phyloP scores from a whole-genome alignment of 2,329 filamentous ascomycete genomes.

The Talaromyces piceae region DNA sequence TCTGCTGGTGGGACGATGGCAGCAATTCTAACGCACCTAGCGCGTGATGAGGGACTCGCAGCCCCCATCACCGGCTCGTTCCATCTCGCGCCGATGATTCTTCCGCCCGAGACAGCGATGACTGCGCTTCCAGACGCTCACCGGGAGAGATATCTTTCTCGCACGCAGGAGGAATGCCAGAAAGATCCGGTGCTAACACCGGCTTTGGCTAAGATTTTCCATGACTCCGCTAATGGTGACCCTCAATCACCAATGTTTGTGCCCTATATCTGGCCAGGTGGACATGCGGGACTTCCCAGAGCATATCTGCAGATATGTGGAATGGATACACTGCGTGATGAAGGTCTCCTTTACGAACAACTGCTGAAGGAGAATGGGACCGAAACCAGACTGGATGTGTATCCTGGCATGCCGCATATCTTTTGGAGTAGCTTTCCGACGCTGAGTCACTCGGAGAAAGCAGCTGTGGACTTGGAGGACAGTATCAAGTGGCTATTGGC shows the following conservation, averaged over 20 bases:
- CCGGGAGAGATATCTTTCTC: constrained; percentile 16
- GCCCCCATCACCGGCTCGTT: constrained; percentile 42
- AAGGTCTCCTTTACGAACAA: constrained; percentile 46
- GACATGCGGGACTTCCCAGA: constrained; percentile 33
- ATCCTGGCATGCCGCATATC: constrained; percentile 35
- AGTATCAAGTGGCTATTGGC: constrained; percentile 6
- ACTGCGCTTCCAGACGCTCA: constrained; percentile 15
- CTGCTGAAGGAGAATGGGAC: constrained; percentile 40
- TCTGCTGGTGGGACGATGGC: constrained; percentile 40
- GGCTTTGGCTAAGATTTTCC: constrained; percentile 14
- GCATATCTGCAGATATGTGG: constrained; percentile 47
- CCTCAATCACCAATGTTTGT: background rate
- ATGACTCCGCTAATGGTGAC: background rate
- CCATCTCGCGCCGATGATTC: constrained; percentile 14
- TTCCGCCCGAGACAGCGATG: constrained; percentile 27
- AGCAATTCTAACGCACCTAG: constrained; percentile 24
- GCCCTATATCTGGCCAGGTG: constrained; percentile 12
- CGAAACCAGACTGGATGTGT: constrained; percentile 39
- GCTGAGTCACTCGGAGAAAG: constrained; percentile 7
- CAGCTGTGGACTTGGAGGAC: constrained; percentile 2
- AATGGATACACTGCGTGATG: constrained; percentile 46
- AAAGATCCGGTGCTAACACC: constrained; percentile 22
- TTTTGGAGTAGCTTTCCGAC: constrained; percentile 6
- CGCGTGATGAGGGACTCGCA: constrained; percentile 28
- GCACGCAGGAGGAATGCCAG: constrained; percentile 20